Base-by-base conservation (phyloP, 1,284 basidiomycete genomes). In the Pseudozyma flocculosa region DNA sequence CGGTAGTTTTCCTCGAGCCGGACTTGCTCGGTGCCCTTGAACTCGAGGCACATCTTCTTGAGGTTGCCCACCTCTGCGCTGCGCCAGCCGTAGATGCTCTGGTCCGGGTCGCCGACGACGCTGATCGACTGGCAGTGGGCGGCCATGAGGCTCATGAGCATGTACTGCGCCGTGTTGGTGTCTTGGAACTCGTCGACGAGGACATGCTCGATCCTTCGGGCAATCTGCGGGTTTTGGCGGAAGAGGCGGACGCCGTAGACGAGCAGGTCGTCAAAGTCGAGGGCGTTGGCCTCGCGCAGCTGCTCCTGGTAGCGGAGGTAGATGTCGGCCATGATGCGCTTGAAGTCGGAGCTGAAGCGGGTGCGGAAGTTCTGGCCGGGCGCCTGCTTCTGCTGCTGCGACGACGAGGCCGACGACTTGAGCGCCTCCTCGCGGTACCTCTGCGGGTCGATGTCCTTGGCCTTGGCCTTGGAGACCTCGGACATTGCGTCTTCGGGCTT, bases 121-220 rank as follows among this genome's bases (percentile, higher is more conserved):
- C 88, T 92, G 24, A 92, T 82, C 18, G 62, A 54, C 29, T 61
- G 56, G 14, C 55, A 64, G 1, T 55, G 43, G 18, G 36, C 19
- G 2, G 72, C 59, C 4, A 72, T 45, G 7, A 57, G 86, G 85
- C 34, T 82, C 87, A 94, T 89, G 29, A 94, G 84, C 61, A 88
- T 83, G 75, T 92, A 93, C 78, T 94, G 91, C 7, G 86, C 86
- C 2, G 82, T 84, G 70, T 93, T 94, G 1, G 91, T 94, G 75
- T 95, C 92, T 79, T 95, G 87, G 60, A 88, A 92, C 80, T 95
- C 92, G 78, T 95, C 92, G 14, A 95, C 90, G 2, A 94, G 81
- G 17, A 93, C 85, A 74, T 92, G 89, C 46, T 80, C 80, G 70
- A 90, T 88, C 81, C 86, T 86, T 2, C 75, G 73, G 1, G 85